phyloP scores from a whole-genome alignment of 805 yeast species.

The Ogataea wickerhamii region DNA sequence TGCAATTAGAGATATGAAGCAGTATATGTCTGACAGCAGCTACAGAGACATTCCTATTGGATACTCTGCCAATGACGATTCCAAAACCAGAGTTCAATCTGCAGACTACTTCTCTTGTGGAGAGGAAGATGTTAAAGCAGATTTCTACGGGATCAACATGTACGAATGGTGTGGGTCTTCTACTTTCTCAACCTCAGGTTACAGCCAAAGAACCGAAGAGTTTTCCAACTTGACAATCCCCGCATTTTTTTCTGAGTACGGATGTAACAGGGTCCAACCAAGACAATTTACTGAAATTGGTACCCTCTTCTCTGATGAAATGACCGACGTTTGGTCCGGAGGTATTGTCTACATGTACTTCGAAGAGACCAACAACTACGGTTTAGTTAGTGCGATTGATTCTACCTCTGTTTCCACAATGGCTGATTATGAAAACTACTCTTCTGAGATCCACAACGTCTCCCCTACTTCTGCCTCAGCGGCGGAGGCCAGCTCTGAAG shows the following conservation, averaged over 20 bases:
- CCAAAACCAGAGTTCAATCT: slow-evolving; percentile 57
- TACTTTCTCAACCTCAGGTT: slow-evolving; percentile 58
- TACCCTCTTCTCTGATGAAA: slow-evolving; percentile 57
- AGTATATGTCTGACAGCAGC: slow-evolving; percentile 54
- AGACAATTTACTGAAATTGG: slow-evolving; percentile 71
- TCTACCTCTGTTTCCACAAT: slow-evolving; percentile 52
- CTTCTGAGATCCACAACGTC: slow-evolving; percentile 51
- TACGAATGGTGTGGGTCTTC: slow-evolving; percentile 84
- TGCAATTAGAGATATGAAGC: slow-evolving; percentile 73
- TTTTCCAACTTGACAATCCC: slow-evolving; percentile 68
- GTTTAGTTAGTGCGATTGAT: slow-evolving; percentile 57
- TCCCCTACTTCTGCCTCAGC: slow-evolving; percentile 49
- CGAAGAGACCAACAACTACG: slow-evolving; percentile 71
- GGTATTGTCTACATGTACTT: slow-evolving; percentile 87
- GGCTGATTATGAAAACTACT: slow-evolving; percentile 60
- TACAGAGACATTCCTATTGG: slow-evolving; percentile 77
- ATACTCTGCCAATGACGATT: slow-evolving; percentile 77
- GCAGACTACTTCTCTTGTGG: slow-evolving; percentile 82
- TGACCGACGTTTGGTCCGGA: slow-evolving; percentile 88
- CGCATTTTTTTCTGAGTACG: slow-evolving; percentile 77
- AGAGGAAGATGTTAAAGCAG: slow-evolving; percentile 58
- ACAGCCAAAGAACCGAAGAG: slow-evolving; percentile 57
- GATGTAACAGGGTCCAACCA: slow-evolving; percentile 69
- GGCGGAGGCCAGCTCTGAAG: slow-evolving; percentile 38
- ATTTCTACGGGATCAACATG: slow-evolving; percentile 86